Evolutionary conservation across 768 basidiomycete genomes (phyloP), one percentile per base, ranked within the genome.

Genomic region (Pulveroboletus sp.): DNA sequence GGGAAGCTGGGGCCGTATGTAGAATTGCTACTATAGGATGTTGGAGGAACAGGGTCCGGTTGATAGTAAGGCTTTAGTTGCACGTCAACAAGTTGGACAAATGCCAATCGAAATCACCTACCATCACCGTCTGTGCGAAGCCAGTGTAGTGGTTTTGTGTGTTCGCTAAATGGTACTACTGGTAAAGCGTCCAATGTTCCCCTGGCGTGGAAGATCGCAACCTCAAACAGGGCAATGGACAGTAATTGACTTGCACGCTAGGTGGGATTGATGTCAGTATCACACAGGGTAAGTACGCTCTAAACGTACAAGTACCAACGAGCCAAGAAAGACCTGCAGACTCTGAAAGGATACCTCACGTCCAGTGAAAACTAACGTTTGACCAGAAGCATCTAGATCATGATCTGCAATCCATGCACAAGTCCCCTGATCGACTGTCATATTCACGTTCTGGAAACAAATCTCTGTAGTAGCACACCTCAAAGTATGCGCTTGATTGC

Each of bases 371-470:
- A 86, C 51, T 1, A 77, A 74, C 34, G 81, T 65, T 27, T 72
- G 57, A 7, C 68, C 67, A 45, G 82, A 79, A n/a, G 86, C 66
- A 47, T 88, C 82, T 3, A 62, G 8, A 29, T 62, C 61, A 57
- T 91, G 89, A 56, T 92, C 90, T 14, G 88, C 86, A 6, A 79
- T 69, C 89, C 89, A 91, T 2, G 87, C 76, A 89, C 87, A 90
- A 13, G 80, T 76, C 4, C 83, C 85, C 82, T 85, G 45, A 23
- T 29, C n/a, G 16, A 17, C 25, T 17, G 32, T 29, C 53, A 9
- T 49, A 24, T 43, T 4, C 6, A 25, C 8, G 4, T 8, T 9
- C 29, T 32, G n/a, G 0, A 16, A n/a, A 19, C 5, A 36, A 1
- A 12, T n/a, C 11, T 21, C 1, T 3, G 8, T 20, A 24, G 10